Evolutionary conservation across 2,329 filamentous ascomycete genomes (phyloP).

Genomic region (Ambrosiella beaveri): DNA sequence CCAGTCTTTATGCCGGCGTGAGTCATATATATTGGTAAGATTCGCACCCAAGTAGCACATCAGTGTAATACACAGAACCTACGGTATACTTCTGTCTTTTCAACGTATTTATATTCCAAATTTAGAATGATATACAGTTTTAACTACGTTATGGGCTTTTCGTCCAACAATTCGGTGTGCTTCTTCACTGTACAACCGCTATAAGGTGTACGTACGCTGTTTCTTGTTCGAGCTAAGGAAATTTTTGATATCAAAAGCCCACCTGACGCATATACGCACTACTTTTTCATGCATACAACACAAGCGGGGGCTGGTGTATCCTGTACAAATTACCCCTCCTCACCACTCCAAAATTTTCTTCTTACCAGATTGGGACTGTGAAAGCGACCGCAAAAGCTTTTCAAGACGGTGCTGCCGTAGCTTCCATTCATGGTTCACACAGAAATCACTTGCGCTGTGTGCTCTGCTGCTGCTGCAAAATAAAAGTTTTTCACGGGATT

Average conservation of each 20-base stretch:
- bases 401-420: not conserved
- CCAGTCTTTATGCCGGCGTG: not conserved
- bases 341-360: slow-evolving; percentile 4
- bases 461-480: too few species aligned
- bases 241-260: not conserved
- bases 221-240: not conserved
- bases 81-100: not conserved
- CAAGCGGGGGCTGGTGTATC: not conserved
- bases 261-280: slow-evolving; percentile 2
- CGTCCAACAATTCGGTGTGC: too few species aligned
- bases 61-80: not conserved
- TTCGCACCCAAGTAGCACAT: not conserved
- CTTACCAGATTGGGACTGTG: not conserved
- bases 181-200: not conserved
- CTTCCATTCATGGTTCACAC: not conserved
- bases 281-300: not conserved
- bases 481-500: not conserved
- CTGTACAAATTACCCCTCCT: slow-evolving; percentile 1
- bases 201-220: not conserved
- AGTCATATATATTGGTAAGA: not conserved
- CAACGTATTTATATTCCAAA: too few species aligned
- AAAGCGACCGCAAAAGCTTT: not conserved
- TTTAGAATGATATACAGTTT: too few species aligned
- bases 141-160: too few species aligned
- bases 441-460: not conserved